phyloP scores from a whole-genome alignment of 2,329 filamentous ascomycete genomes.

The Aspergillus sp. region DNA sequence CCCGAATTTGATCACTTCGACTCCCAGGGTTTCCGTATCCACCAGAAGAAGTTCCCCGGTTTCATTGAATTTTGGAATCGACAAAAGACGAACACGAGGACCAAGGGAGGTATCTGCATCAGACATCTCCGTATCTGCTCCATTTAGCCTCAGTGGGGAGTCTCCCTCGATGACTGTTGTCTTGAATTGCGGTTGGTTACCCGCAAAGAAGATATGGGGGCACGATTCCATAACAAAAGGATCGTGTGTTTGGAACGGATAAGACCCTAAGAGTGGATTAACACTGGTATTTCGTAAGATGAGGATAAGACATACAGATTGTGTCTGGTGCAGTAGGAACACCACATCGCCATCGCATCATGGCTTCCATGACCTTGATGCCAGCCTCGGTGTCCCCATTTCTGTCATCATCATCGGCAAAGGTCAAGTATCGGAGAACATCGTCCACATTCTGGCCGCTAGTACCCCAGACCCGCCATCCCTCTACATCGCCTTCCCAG shows the following conservation, averaged over 20 bases:
- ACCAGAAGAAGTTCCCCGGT: conserved; percentile 77
- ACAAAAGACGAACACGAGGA: conserved; percentile 71
- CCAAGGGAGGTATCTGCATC: conserved; percentile 47
- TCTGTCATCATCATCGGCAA: conserved; percentile 27
- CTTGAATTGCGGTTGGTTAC: conserved; percentile 75
- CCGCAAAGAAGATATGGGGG: conserved; percentile 87
- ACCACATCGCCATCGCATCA: conserved; percentile 85
- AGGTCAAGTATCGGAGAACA: conserved; percentile 81
- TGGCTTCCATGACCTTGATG: conserved; percentile 86
- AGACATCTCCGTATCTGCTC: conserved; percentile 28
- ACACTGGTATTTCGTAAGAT: not conserved
- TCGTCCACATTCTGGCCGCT: conserved; percentile 93
- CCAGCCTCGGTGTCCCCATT: conserved; percentile 58
- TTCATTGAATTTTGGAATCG: conserved; percentile 74
- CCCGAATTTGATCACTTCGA: conserved; percentile 62
- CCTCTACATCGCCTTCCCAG: conserved; percentile 85
- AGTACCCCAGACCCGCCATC: conserved; percentile 80
- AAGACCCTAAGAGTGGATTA: conserved; percentile 62
- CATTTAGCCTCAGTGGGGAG: conserved; percentile 25
- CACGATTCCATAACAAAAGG: conserved; percentile 81
- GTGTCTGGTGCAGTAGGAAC: conserved; percentile 96
- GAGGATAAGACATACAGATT: conserved; percentile 61
- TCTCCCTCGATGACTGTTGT: conserved; percentile 62
- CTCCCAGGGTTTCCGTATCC: conserved; percentile 79
- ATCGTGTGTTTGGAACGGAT: conserved; percentile 91